Percentiles rank a stretch among this genome's conserved stretches.
phyloP scores from a whole-genome alignment of 2,329 filamentous ascomycete species.

The Talaromyces albobiverticillius region DNA sequence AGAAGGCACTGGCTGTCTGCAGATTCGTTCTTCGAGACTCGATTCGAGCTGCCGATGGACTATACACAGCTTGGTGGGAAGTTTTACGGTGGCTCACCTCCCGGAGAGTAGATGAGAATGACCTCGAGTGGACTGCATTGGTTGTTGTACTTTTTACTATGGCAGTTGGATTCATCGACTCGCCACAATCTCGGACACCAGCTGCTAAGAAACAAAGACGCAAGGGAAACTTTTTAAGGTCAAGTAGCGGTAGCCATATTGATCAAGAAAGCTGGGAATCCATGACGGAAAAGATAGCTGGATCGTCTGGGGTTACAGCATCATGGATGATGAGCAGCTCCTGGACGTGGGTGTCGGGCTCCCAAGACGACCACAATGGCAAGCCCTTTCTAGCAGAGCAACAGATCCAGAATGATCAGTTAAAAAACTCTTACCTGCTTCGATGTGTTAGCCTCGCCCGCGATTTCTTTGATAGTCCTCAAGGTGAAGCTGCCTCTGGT shows the following conservation, averaged over 20 bases:
- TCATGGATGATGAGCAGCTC: constrained; percentile 57
- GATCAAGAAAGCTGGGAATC: constrained; percentile 47
- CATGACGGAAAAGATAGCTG: constrained; percentile 48
- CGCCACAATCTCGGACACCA: constrained; percentile 30
- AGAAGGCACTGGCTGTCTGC: constrained; percentile 59
- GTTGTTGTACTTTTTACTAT: constrained; percentile 63
- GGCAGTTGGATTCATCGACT: constrained; percentile 57
- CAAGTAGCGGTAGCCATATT: constrained; percentile 48
- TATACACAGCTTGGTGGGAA: constrained; percentile 72
- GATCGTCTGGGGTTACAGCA: constrained; percentile 37
- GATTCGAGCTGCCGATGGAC: constrained; percentile 55
- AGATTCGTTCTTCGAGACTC: constrained; percentile 61
- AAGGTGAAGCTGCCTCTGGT: constrained; percentile 57
- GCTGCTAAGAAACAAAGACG: constrained; percentile 36
- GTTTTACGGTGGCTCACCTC: constrained; percentile 65
- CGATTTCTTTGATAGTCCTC: constrained; percentile 61
- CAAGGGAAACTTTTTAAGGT: constrained; percentile 45
- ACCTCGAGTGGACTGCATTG: constrained; percentile 68
- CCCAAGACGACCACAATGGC: constrained; percentile 40
- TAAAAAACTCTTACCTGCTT: constrained; percentile 42
- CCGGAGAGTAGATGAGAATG: constrained; percentile 46
- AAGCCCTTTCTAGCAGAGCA: constrained; percentile 23
- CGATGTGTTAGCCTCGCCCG: constrained; percentile 58
- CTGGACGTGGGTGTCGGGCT: constrained; percentile 71
- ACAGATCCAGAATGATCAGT: constrained; percentile 25